Evolutionary conservation across 225 moss, liverwort and hornwort genomes (phyloP).

Genomic region (Ulota crispa): DNA sequence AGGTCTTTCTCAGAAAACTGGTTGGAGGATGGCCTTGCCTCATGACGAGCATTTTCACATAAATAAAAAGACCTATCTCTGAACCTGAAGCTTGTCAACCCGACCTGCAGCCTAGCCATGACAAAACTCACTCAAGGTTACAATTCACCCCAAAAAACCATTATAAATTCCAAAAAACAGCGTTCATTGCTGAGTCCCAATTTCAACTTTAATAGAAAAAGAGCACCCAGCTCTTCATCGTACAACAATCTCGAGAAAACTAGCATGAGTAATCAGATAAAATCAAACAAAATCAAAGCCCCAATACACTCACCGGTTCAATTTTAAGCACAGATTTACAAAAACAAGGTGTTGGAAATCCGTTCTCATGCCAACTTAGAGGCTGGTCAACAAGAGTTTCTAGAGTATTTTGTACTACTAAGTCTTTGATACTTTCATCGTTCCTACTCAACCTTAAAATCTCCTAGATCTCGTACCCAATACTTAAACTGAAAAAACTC

Average conservation of each 20-base stretch:
- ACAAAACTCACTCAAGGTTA: not conserved
- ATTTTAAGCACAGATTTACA: not conserved
- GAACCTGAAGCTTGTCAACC: not conserved
- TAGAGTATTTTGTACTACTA: not conserved
- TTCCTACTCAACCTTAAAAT: not conserved
- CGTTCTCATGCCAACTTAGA: not conserved
- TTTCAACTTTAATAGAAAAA: not conserved
- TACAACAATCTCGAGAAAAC: not conserved
- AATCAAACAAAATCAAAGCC: not conserved
- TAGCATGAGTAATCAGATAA: not conserved
- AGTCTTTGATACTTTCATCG: not conserved
- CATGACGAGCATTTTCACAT: constrained; percentile 49
- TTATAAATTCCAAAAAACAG: not conserved
- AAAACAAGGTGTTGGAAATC: not conserved
- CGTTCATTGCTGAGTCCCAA: not conserved
- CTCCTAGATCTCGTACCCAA: not conserved
- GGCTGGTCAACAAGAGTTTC: not conserved
- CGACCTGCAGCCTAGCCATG: constrained; percentile 21
- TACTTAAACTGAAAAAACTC: not conserved
- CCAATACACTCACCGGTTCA: not conserved
- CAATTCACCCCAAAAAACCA: not conserved
- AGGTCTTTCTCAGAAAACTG: constrained; percentile 20
- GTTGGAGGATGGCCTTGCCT: constrained; percentile 58
- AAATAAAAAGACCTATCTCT: not conserved
- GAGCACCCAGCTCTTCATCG: not conserved